Evolutionary conservation across 1,284 basidiomycete genomes (phyloP).

Genomic region (Porodaedalea pini): DNA sequence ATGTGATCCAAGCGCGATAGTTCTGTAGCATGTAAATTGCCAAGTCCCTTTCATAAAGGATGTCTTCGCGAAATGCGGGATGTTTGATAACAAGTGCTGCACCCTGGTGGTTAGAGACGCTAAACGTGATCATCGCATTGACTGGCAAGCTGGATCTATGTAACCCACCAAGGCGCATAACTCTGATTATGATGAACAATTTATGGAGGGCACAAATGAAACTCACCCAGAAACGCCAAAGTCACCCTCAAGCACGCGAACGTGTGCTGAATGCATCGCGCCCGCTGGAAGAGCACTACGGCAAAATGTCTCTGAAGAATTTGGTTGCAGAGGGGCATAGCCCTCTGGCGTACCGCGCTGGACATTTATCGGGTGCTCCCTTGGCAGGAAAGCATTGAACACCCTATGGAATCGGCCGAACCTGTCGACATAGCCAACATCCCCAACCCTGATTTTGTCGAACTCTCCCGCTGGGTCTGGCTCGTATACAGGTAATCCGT

Average conservation of each 20-base stretch:
- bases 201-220: no score
- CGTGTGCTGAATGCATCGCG: background rate
- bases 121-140: background rate
- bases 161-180: background rate
- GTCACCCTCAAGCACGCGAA: background rate
- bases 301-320: background rate
- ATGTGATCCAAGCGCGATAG: background rate
- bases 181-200: background rate
- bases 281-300: background rate
- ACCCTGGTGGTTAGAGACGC: background rate
- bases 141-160: background rate
- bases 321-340: background rate
- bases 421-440: slow-evolving; percentile 7
- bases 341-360: background rate
- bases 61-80: background rate
- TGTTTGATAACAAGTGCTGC: background rate
- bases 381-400: slow-evolving; percentile 2
- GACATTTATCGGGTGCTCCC: background rate
- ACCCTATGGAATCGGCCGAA: slow-evolving; percentile 1
- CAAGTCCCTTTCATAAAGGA: background rate
- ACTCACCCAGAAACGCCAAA: background rate
- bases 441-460: slow-evolving; percentile 8
- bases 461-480: slow-evolving; percentile 7
- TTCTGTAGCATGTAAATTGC: background rate
- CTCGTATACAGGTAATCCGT: background rate